Percentiles rank a stretch among this genome's conserved stretches.
Evolutionary conservation across 1,284 basidiomycete genomes (phyloP).

Genomic region (Ceraceosorus bombacis): DNA sequence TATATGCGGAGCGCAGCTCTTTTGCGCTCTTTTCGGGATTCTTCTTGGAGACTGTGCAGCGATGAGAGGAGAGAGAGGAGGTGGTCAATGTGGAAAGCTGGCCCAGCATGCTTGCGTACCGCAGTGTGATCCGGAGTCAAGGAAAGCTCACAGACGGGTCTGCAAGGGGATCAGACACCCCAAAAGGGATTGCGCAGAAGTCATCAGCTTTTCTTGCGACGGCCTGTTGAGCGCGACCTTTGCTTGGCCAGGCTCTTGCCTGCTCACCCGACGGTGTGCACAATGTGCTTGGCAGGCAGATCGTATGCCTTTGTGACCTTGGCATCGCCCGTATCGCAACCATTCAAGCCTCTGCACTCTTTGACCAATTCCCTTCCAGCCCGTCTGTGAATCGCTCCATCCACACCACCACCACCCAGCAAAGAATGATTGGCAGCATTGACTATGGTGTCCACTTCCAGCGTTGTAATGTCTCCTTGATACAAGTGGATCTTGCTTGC

Average conservation of each 20-base stretch:
- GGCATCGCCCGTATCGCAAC: conserved; percentile 72
- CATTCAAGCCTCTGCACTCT: conserved; percentile 60
- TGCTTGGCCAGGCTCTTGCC: not conserved
- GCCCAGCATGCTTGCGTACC: not conserved
- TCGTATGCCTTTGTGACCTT: conserved; percentile 61
- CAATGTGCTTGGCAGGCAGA: conserved; percentile 61
- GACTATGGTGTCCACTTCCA: conserved; percentile 33
- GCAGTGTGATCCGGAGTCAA: not conserved
- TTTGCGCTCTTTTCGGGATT: conserved; percentile 54
- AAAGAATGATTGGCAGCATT: conserved; percentile 41
- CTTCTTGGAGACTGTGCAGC: conserved; percentile 33
- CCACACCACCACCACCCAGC: conserved; percentile 54
- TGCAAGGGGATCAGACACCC: not conserved
- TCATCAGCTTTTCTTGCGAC: not conserved
- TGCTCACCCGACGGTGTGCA: conserved; percentile 80
- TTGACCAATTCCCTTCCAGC: conserved; percentile 66
- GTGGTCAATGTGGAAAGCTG: not conserved
- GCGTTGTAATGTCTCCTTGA: too few relatives aligned
- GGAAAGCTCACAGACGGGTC: conserved; percentile 8
- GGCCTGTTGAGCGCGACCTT: not conserved
- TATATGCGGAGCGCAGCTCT: conserved; percentile 50
- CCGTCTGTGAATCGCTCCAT: conserved; percentile 76
- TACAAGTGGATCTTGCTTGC: too few relatives aligned
- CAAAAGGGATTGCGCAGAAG: not conserved
- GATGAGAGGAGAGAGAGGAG: not conserved